phyloP scores from a whole-genome alignment of 495 filamentous ascomycete genomes.

The Aspergillus bridgeri region DNA sequence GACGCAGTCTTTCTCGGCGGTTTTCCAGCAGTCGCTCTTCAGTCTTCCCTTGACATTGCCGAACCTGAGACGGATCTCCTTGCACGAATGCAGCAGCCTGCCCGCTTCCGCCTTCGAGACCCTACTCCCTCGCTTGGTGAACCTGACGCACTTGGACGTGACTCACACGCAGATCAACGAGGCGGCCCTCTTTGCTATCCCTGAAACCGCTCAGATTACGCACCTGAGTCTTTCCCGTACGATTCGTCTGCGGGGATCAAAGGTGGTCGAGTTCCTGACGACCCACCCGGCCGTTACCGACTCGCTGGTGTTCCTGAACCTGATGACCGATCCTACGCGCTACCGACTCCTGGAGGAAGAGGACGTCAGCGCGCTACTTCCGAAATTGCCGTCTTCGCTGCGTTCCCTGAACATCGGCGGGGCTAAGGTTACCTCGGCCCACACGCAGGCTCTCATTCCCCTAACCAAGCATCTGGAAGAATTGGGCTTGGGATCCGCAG shows the following conservation, averaged over 20 bases:
- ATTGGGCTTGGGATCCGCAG: slow-evolving; percentile 64
- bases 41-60: slow-evolving; percentile 49
- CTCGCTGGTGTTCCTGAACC: slow-evolving; percentile 68
- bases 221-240: slow-evolving; percentile 81
- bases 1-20: slow-evolving; percentile 62
- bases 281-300: slow-evolving; percentile 67
- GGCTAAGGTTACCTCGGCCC: slow-evolving; percentile 61
- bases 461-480: slow-evolving; percentile 81
- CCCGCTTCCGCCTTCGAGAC: slow-evolving; percentile 64
- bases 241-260: slow-evolving; percentile 61
- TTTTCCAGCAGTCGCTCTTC: slow-evolving; percentile 50
- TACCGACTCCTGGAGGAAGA: slow-evolving; percentile 66
- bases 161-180: slow-evolving; percentile 77
- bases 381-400: slow-evolving; percentile 63
- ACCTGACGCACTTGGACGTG: slow-evolving; percentile 77
- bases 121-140: slow-evolving; percentile 64
- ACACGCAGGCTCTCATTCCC: slow-evolving; percentile 62
- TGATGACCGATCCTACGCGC: slow-evolving; percentile 69
- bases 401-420: slow-evolving; percentile 76
- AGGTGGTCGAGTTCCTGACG: slow-evolving; percentile 67
- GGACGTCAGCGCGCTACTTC: slow-evolving; percentile 64
- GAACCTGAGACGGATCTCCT: slow-evolving; percentile 62
- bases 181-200: slow-evolving; percentile 67
- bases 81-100: slow-evolving; percentile 81
- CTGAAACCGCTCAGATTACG: slow-evolving; percentile 66